Base-by-base conservation (phyloP, 345 rosid species). In the Salix dunnii region DNA sequence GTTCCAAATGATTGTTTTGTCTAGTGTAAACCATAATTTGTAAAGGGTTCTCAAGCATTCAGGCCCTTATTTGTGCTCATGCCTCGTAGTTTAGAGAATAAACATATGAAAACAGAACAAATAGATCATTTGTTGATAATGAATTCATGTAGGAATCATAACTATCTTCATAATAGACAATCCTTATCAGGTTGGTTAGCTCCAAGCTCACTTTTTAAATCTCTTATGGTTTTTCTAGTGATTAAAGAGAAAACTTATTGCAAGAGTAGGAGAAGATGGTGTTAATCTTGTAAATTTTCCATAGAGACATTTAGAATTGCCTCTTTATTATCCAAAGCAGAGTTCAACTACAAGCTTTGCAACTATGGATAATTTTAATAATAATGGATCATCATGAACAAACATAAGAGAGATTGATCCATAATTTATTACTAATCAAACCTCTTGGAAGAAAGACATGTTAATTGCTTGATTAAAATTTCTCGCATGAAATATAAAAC, bases 321-420 rank as follows among this genome's bases (percentile, higher is more conserved):
- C 92, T 67, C 97, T 91, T 80, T 91, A 90, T 74, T 92, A 90
- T 68, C 97, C 99, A 71, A 85, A 91, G 71, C 89, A 84, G 75
- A 83, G 82, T 72, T 80, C 85, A 7, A 85, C 82, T 25, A 31
- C 85, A 65, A 80, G 83, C 25, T 76, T 88, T 40, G 67, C 88
- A 67, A 84, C 88, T 17, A 68, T 89, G 88, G 93, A 90, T 65
- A 65, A 79, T 49, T 74, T 64, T 79, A 14, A 58, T 84, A 31
- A 80, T 74, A 40, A 49, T 85, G 86, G 78, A 74, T 70, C 87
- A 84, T 30, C 84, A 75, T 20, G 70, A 70, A 23, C 88, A 73
- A 74, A 78, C 76, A 27, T 87, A 87, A 76, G 70, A 82, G 31
- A 40, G 43, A 10, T 40, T 0, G 13, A 40, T 40, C 43, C 10